Percentiles rank a stretch among this genome's conserved stretches.
Evolutionary conservation across 495 filamentous ascomycete species (phyloP).

Genomic region (Lindgomyces ingoldianus): DNA sequence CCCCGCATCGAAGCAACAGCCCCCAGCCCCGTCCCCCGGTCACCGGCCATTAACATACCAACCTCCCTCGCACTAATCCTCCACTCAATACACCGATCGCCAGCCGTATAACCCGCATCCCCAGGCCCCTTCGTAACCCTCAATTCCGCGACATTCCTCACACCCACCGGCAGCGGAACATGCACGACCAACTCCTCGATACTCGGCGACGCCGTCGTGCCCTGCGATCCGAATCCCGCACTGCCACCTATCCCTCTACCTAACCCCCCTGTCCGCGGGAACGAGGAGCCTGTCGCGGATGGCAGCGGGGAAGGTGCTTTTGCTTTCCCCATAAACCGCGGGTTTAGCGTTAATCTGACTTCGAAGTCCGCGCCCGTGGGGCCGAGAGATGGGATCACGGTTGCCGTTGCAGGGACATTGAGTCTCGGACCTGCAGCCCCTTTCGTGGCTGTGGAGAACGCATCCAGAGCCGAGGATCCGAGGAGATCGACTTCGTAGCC

Average conservation of each 20-base stretch:
- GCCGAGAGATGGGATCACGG: constrained; percentile 79
- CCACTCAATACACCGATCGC: constrained; percentile 79
- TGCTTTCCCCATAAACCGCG: constrained; percentile 48
- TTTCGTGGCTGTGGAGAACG: constrained; percentile 25
- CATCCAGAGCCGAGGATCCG: constrained; percentile 34
- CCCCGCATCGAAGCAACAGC: constrained; percentile 75
- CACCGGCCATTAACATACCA: constrained; percentile 44
- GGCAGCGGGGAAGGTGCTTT: constrained; percentile 20
- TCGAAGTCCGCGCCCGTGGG: constrained; percentile 80
- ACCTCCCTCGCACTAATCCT: constrained; percentile 70
- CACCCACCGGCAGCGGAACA: constrained; percentile 75
- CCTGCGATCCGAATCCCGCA: constrained; percentile 46
- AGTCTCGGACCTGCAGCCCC: constrained; percentile 56
- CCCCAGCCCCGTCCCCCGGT: constrained; percentile 51
- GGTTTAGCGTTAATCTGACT: constrained; percentile 71
- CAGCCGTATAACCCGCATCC: constrained; percentile 75
- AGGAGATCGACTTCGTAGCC: constrained; percentile 94
- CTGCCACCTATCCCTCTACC: neutral
- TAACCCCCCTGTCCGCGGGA: constrained; percentile 13
- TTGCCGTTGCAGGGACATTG: constrained; percentile 76
- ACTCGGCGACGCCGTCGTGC: constrained; percentile 59
- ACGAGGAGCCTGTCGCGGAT: constrained; percentile 28
- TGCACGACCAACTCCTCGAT: constrained; percentile 81
- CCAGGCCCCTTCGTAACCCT: constrained; percentile 79
- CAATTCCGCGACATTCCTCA: constrained; percentile 86